Percentiles rank a stretch among this genome's conserved stretches.
Conservation (phyloP, 805 yeast genomes). For the Nakazawaea wyomingensis region DNA sequence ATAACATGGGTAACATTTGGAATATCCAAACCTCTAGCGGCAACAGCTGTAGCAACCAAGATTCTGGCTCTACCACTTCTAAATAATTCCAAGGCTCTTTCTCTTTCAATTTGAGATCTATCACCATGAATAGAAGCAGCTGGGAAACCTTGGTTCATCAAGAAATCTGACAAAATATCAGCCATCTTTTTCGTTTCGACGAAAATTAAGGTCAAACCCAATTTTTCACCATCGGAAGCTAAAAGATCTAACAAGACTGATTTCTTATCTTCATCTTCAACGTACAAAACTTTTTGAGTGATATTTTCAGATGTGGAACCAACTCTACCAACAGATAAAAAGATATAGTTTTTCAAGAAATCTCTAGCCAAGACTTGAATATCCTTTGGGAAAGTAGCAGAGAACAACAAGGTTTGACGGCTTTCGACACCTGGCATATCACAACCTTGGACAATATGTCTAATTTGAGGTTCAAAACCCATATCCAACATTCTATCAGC, state of each 20-base stretch:
- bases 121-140: conserved; percentile 99
- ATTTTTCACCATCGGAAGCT: conserved; percentile 55
- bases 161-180: conserved; percentile 87
- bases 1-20: conserved; percentile 98
- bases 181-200: conserved; percentile 99
- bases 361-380: conserved; percentile 96
- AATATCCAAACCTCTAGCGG: conserved; percentile 99
- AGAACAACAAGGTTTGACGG: conserved; percentile 97
- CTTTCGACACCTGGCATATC: conserved; percentile 91
- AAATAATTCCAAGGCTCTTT: conserved; percentile 92
- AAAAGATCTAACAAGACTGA: conserved; percentile 85
- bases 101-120: conserved; percentile 97
- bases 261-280: conserved; percentile 90
- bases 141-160: conserved; percentile 83
- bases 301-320: conserved; percentile 99
- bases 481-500: conserved; percentile 99
- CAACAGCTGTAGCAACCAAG: conserved; percentile 98
- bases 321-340: conserved; percentile 96
- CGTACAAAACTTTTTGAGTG: conserved; percentile 88
- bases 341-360: conserved; percentile 91
- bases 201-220: conserved; percentile 87
- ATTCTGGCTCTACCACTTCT: conserved; percentile 89
- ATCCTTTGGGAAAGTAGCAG: conserved; percentile 98
- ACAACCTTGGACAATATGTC: conserved; percentile 95
- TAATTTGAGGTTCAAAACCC: conserved; percentile 99